phyloP scores from a whole-genome alignment of 495 filamentous ascomycete species.

The Penicillium waksmanii region DNA sequence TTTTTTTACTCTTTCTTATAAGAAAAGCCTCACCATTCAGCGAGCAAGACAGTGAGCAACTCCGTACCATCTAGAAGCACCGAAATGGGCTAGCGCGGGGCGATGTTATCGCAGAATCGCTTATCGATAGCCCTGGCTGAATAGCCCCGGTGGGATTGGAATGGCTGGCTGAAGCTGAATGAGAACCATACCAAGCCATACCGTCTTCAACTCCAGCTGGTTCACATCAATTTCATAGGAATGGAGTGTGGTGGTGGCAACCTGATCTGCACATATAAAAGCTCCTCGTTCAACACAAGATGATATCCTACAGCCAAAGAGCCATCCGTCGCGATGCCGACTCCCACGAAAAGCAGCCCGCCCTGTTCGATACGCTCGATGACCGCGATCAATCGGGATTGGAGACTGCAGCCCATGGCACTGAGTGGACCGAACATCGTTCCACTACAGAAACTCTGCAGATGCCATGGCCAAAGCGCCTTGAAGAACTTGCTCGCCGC shows the following conservation, averaged over 20 bases:
- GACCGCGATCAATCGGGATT: not conserved
- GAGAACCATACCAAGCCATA: not conserved
- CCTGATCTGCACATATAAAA: not conserved
- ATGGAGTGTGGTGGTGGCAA: not conserved
- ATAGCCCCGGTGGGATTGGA: too few relatives aligned
- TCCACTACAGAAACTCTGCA: conserved; percentile 11
- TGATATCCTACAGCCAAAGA: conserved; percentile 7
- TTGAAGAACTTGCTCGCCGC: conserved; percentile 30
- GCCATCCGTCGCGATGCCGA: conserved; percentile 1
- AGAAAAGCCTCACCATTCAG: too few relatives aligned
- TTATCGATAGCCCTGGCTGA: conserved; percentile 25
- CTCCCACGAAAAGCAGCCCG: not conserved
- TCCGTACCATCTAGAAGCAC: not conserved
- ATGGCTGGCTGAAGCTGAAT: not conserved
- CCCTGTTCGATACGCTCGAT: not conserved
- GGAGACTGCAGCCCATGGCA: not conserved
- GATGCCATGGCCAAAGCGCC: conserved; percentile 27
- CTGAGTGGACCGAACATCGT: conserved; percentile 6
- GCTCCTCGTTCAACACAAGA: not conserved
- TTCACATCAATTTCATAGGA: not conserved
- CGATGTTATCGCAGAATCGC: conserved; percentile 13
- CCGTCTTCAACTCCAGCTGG: not conserved
- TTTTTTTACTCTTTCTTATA: too few relatives aligned
- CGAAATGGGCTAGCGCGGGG: conserved; percentile 25
- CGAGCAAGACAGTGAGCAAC: not conserved